Evolutionary conservation across 371 early-diverging fungal genomes (phyloP), one percentile per base, ranked within the genome.

Genomic region (Capniomyces stellatus): DNA sequence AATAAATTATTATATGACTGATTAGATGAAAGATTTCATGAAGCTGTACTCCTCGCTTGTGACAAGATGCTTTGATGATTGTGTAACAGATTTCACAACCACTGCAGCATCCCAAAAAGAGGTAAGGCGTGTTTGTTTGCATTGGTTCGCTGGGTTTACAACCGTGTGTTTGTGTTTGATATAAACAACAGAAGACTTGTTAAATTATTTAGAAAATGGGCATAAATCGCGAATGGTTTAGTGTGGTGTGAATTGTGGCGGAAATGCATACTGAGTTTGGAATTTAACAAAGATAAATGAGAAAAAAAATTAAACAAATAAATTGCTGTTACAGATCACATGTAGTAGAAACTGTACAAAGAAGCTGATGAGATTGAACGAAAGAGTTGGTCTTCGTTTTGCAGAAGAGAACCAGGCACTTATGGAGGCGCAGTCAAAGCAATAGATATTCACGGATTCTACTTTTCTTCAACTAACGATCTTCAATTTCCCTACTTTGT

Each of bases 281-380:
- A n/a, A n/a, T n/a, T n/a, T n/a, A n/a, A n/a, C n/a, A n/a, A n/a
- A n/a, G n/a, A n/a, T n/a, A n/a, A n/a, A n/a, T n/a, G n/a, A n/a
- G n/a, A n/a, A n/a, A n/a, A n/a, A n/a, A n/a, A n/a, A n/a, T n/a
- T n/a, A n/a, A n/a, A n/a, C n/a, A n/a, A n/a, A n/a, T n/a, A n/a
- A n/a, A n/a, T n/a, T n/a, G n/a, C n/a, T n/a, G n/a, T n/a, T n/a
- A n/a, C n/a, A n/a, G 51, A 54, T 82, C 54, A 71, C 75, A 15
- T 94, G 95, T 71, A 71, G 89, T 41, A 75, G 72, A 62, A 79
- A 81, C 58, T 94, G 95, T 66, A 78, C 87, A 21, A 87, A 86
- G 61, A 94, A 92, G 73, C 88, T 89, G 75, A 75, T 94, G 71
- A 88, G 88, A 77, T 81, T 87, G 64, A 81, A 86, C 62, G 89